A percentile compares a stretch with the other conserved stretches of the same genome.
phyloP scores from a whole-genome alignment of 176 grass and related monocot species.

The Tuctoria greenei region DNA sequence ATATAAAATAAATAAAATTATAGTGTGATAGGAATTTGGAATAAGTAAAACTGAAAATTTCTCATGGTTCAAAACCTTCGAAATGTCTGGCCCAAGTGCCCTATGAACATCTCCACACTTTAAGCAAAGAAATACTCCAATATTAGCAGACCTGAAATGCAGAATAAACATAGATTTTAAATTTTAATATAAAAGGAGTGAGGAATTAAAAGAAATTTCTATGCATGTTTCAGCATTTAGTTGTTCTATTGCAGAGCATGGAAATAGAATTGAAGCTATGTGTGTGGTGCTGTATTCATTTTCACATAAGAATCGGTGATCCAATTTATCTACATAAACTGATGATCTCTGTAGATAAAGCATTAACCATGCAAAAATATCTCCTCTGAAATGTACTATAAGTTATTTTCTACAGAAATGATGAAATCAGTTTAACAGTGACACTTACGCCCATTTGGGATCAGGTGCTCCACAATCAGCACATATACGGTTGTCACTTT shows the following conservation, averaged over 20 bases:
- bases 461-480: slow-evolving; percentile 91
- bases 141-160: slow-evolving; percentile 80
- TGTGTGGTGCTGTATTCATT: neutral
- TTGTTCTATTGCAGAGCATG: slow-evolving; percentile 1
- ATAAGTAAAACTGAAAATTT: slow-evolving; percentile 16
- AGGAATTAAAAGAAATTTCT: slow-evolving; percentile 33
- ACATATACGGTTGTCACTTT: slow-evolving; percentile 88
- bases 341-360: slow-evolving; percentile 6
- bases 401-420: slow-evolving; percentile 10
- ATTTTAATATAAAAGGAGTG: slow-evolving; percentile 7
- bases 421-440: slow-evolving; percentile 31
- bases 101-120: slow-evolving; percentile 98
- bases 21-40: slow-evolving; percentile 6
- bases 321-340: slow-evolving; percentile 40
- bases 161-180: slow-evolving; percentile 4
- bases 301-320: slow-evolving; percentile 2
- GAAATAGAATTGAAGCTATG: slow-evolving; percentile 16
- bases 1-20: slow-evolving; percentile 2
- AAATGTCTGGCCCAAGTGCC: slow-evolving; percentile 83
- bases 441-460: slow-evolving; percentile 96
- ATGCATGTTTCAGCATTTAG: slow-evolving; percentile 2
- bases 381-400: slow-evolving; percentile 3
- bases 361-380: neutral
- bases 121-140: slow-evolving; percentile 98
- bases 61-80: slow-evolving; percentile 58